These are phyloP conservation scores for Clonostachys rhizophaga DNA, from an alignment of 2,329 filamentous ascomycete genomes.

Conservation along the genomic window DNA sequence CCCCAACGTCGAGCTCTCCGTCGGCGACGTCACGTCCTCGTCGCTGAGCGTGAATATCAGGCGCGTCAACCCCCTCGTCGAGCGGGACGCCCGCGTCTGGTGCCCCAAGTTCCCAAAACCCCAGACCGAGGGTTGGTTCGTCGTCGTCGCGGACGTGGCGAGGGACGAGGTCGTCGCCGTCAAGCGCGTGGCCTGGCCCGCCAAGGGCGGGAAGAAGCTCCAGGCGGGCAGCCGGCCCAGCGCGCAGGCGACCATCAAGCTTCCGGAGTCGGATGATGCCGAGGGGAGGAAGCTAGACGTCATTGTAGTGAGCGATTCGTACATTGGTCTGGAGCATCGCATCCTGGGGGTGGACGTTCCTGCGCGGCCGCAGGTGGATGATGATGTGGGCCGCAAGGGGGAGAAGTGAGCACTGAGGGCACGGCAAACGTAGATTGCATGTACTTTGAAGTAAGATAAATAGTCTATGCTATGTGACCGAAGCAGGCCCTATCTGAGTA, in stretches of 20 bases:
- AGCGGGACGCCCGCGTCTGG: constrained; percentile 70
- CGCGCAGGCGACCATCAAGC: constrained; percentile 52
- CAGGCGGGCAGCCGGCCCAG: constrained; percentile 39
- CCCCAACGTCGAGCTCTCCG: constrained; percentile 62
- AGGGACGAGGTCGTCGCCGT: constrained; percentile 78
- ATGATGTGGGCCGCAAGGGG: constrained; percentile 26
- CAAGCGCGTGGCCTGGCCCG: constrained; percentile 76
- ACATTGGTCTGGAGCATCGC: constrained; percentile 66
- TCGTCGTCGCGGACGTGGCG: constrained; percentile 64
- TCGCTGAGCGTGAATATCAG: constrained; percentile 60
- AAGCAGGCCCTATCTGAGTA: too few species aligned
- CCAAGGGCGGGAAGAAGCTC: constrained; percentile 17
- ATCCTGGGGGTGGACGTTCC: constrained; percentile 47
- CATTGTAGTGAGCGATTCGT: constrained; percentile 79
- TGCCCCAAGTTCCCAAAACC: constrained; percentile 90
- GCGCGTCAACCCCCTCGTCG: constrained; percentile 61
- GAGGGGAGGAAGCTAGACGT: constrained; percentile 65
- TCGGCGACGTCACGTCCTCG: constrained; percentile 56
- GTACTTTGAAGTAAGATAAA: too few species aligned
- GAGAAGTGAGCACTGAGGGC: too few species aligned
- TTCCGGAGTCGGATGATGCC: constrained; percentile 44
- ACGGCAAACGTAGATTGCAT: too few species aligned
- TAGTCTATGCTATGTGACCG: too few species aligned
- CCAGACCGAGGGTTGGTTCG: constrained; percentile 91
- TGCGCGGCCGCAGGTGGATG: constrained; percentile 39